phyloP scores from a whole-genome alignment of 768 basidiomycete genomes.

The Mycena alexandri region DNA sequence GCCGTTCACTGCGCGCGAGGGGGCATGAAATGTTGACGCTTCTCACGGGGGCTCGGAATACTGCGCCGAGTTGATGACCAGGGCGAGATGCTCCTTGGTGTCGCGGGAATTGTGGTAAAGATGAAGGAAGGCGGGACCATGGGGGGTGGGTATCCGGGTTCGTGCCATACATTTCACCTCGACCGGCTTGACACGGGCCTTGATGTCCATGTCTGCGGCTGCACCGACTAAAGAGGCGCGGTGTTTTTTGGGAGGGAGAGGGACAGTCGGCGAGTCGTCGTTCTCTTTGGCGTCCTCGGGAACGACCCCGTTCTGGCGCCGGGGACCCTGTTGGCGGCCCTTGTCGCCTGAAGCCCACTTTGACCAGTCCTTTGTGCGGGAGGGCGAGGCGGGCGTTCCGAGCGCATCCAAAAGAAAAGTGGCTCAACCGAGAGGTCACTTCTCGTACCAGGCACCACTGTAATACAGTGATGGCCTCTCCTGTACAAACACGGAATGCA shows the following conservation, averaged over 20 bases:
- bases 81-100: slow-evolving; percentile 94
- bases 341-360: slow-evolving; percentile 57
- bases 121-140: slow-evolving; percentile 93
- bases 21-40: too few species aligned
- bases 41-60: slow-evolving; percentile 63
- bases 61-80: slow-evolving; percentile 94
- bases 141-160: slow-evolving; percentile 96
- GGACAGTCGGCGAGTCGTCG: slow-evolving; percentile 53
- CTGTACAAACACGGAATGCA: too few species aligned
- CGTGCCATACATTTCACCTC: slow-evolving; percentile 95
- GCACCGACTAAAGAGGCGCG: slow-evolving; percentile 48
- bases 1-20: too few species aligned
- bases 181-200: slow-evolving; percentile 53
- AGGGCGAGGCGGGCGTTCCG: too few species aligned
- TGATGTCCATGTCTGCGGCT: slow-evolving; percentile 43
- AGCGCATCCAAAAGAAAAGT: too few species aligned
- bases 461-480: too few species aligned
- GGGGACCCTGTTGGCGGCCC: slow-evolving; percentile 61
- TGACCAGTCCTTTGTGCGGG: slow-evolving; percentile 70
- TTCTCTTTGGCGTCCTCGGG: slow-evolving; percentile 66
- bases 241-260: slow-evolving; percentile 55
- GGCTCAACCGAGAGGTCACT: too few species aligned
- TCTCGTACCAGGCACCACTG: too few species aligned
- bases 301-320: slow-evolving; percentile 33
- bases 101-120: slow-evolving; percentile 95